Conservation (phyloP, 139 green algal genomes). For the Haematococcus lacustris region DNA sequence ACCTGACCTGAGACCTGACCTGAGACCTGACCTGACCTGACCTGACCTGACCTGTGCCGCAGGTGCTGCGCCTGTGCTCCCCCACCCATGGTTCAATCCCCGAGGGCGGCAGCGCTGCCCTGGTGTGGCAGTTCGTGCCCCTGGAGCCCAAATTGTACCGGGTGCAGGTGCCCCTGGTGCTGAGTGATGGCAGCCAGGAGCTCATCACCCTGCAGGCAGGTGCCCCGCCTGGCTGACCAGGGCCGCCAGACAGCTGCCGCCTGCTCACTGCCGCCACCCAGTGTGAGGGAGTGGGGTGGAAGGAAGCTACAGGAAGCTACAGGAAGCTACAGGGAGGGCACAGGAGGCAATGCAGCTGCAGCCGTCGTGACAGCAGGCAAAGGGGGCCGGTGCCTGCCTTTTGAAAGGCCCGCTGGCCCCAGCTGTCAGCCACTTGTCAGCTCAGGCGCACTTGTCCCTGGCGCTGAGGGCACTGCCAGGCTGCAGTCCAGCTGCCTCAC, state of each 20-base stretch:
- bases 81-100: slow-evolving; percentile 20
- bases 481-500: neutral
- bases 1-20: too few relatives aligned
- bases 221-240: neutral
- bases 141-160: slow-evolving; percentile 38
- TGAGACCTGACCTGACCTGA: too few relatives aligned
- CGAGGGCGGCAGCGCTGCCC: neutral
- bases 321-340: neutral
- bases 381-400: neutral
- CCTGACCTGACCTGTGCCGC: neutral
- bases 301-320: neutral
- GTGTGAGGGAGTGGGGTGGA: neutral
- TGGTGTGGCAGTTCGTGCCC: slow-evolving; percentile 34
- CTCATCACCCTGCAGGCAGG: slow-evolving; percentile 11
- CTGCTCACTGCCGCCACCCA: neutral
- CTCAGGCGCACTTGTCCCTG: neutral
- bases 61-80: too few relatives aligned
- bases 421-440: neutral
- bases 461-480: neutral
- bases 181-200: slow-evolving; percentile 13
- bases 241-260: neutral
- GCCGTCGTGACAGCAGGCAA: neutral
- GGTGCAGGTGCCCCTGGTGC: slow-evolving; percentile 17
- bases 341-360: neutral
- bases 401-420: neutral